Evolutionary conservation across 2,329 filamentous ascomycete genomes (phyloP).

Genomic region (Fusarium sp.): DNA sequence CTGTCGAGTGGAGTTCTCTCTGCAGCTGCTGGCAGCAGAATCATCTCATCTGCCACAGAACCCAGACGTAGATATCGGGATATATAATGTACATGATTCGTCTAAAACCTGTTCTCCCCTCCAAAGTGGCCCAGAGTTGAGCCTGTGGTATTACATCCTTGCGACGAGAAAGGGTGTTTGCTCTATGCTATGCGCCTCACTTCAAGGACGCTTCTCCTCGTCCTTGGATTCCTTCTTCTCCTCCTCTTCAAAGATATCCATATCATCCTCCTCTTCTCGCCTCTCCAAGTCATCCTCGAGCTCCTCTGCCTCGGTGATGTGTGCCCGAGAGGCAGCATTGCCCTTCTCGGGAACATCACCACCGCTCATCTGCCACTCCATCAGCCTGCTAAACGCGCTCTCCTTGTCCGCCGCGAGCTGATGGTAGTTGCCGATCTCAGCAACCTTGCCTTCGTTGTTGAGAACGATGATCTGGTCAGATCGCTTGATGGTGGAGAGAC

Average conservation of each 20-base stretch:
- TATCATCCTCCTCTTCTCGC: constrained; percentile 49
- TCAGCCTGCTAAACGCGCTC: constrained; percentile 92
- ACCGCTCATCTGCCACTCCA: constrained; percentile 99
- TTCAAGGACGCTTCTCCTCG: constrained; percentile 38
- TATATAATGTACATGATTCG: constrained; percentile 46
- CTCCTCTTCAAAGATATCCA: constrained; percentile 46
- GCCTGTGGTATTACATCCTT: constrained; percentile 34
- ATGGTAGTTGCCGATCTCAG: constrained; percentile 87
- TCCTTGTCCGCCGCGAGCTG: constrained; percentile 78
- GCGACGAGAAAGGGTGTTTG: constrained; percentile 10
- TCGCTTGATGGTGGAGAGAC: constrained; percentile 94
- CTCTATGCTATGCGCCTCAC: constrained; percentile 1
- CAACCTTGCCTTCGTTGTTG: constrained; percentile 85
- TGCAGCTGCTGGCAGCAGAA: constrained; percentile 25
- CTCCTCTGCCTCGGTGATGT: constrained; percentile 64
- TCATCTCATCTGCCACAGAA: constrained; percentile 34
- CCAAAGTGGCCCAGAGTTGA: constrained; percentile 5
- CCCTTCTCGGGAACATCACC: constrained; percentile 69
- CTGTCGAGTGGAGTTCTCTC: constrained; percentile 44
- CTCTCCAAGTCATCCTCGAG: constrained; percentile 62
- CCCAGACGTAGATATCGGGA: constrained; percentile 42
- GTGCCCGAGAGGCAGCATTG: constrained; percentile 48
- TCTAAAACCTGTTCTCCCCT: constrained; percentile 32
- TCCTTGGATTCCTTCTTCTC: constrained; percentile 33
- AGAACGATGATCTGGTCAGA: constrained; percentile 96